Percentiles rank a stretch among this genome's conserved stretches.
phyloP scores from a whole-genome alignment of 345 rosid species.

The Lepidium sativum region DNA sequence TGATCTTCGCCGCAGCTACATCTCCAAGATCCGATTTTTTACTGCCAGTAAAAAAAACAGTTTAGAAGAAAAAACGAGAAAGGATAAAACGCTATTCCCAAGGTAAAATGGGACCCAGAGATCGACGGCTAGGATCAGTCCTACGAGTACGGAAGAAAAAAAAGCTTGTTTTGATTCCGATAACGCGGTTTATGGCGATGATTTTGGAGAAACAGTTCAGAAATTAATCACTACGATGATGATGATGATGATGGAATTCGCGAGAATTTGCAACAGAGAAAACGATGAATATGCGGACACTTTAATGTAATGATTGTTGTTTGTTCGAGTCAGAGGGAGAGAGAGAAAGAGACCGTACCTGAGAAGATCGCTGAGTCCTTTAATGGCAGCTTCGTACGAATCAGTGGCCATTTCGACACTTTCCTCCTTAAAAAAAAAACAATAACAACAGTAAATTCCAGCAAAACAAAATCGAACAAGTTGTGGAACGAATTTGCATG shows the following conservation, averaged over 20 bases:
- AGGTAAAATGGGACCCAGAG: slow-evolving; percentile 2
- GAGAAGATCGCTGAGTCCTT: slow-evolving; percentile 68
- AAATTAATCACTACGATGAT: background rate
- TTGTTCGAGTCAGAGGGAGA: background rate
- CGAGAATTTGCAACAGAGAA: background rate
- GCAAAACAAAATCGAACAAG: background rate
- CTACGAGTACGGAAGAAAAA: background rate
- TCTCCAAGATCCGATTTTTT: slow-evolving; percentile 52
- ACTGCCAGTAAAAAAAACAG: slow-evolving; percentile 30
- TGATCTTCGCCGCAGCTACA: slow-evolving; percentile 78
- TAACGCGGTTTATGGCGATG: background rate
- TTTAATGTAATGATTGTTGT: background rate
- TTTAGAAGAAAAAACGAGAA: background rate
- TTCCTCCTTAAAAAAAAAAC: slow-evolving; percentile 2
- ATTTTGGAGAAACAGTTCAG: background rate
- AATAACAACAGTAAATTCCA: background rate
- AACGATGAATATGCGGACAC: background rate
- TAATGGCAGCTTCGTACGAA: slow-evolving; percentile 67
- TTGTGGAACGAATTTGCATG: background rate
- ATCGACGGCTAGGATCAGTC: slow-evolving; percentile 14
- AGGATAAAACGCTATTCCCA: background rate
- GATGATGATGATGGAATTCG: background rate
- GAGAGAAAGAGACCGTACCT: slow-evolving; percentile 35
- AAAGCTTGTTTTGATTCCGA: too few species aligned
- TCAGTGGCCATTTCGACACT: slow-evolving; percentile 51